These are phyloP conservation scores for Tephrocybe sp. DNA, from an alignment of 768 basidiomycete genomes.

Conservation along the genomic window DNA sequence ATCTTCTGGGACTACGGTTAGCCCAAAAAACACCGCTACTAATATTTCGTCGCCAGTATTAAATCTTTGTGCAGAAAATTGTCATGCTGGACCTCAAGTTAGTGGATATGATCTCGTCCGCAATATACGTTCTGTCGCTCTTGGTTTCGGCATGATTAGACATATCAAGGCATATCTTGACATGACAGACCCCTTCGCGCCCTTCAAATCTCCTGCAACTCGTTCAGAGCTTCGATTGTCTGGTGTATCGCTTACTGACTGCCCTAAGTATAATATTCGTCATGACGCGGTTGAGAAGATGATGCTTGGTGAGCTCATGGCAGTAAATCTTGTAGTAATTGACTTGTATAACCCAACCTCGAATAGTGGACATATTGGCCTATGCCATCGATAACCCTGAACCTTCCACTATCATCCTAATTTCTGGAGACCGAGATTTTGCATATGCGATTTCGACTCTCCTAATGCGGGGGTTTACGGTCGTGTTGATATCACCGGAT, in stretches of 20 bases:
- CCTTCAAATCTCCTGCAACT: constrained; percentile 29
- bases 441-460: constrained; percentile 59
- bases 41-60: not conserved
- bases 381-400: constrained; percentile 59
- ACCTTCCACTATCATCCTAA: constrained; percentile 57
- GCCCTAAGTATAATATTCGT: constrained; percentile 26
- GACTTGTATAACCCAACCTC: not conserved
- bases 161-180: constrained; percentile 59
- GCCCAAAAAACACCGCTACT: no score
- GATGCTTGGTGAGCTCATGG: constrained; percentile 41
- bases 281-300: constrained; percentile 43
- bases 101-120: constrained; percentile 44
- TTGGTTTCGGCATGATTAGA: constrained; percentile 45
- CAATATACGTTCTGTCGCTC: constrained; percentile 45
- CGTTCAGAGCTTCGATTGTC: constrained; percentile 48
- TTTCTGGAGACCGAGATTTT: constrained; percentile 66
- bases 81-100: constrained; percentile 33
- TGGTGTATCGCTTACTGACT: constrained; percentile 42
- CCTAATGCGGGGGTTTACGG: constrained; percentile 48
- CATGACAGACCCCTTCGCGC: constrained; percentile 28
- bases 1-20: constrained; percentile 15
- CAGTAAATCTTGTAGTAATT: not conserved
- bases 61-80: constrained; percentile 35
- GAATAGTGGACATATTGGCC: constrained; percentile 62
- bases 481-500: constrained; percentile 47